A percentile compares a stretch with the other conserved stretches of the same genome.
phyloP scores from a whole-genome alignment of 2,329 filamentous ascomycete species.

The Diplocarpon rosae region DNA sequence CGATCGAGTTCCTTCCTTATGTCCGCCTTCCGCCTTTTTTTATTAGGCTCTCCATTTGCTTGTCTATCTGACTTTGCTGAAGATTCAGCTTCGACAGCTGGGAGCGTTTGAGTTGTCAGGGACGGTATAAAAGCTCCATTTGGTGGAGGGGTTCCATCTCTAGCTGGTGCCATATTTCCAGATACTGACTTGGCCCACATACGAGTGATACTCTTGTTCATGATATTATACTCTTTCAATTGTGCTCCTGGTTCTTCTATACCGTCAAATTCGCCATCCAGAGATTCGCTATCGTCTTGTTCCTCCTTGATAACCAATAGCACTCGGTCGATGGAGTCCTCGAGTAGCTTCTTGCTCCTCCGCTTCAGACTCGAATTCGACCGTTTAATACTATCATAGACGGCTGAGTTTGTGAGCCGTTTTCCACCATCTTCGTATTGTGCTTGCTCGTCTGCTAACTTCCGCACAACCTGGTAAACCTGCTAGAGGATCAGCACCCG shows the following conservation, averaged over 20 bases:
- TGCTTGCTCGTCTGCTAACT: conserved; percentile 57
- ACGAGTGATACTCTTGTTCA: conserved; percentile 55
- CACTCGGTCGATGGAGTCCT: conserved; percentile 77
- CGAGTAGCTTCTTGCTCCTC: conserved; percentile 68
- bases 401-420: conserved; percentile 44
- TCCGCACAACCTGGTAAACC: conserved; percentile 71
- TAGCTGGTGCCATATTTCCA: conserved; percentile 13
- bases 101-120: conserved; percentile 15
- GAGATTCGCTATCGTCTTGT: conserved; percentile 35
- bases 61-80: conserved; percentile 37
- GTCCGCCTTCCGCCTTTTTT: conserved; percentile 52
- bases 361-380: conserved; percentile 83
- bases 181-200: conserved; percentile 38
- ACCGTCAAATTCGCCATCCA: conserved; percentile 40
- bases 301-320: conserved; percentile 55
- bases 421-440: conserved; percentile 36
- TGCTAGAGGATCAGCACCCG: conserved; percentile 21
- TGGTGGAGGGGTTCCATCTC: conserved; percentile 13
- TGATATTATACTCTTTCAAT: conserved; percentile 42
- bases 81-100: conserved; percentile 20
- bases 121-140: conserved; percentile 12
- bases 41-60: conserved; percentile 52
- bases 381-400: conserved; percentile 71
- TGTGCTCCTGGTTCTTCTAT: conserved; percentile 29
- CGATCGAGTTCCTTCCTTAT: conserved; percentile 44